Evolutionary conservation across 2,329 filamentous ascomycete species (phyloP), one percentile per base, ranked within the genome.

Genomic region (Talaromyces funiculosus): DNA sequence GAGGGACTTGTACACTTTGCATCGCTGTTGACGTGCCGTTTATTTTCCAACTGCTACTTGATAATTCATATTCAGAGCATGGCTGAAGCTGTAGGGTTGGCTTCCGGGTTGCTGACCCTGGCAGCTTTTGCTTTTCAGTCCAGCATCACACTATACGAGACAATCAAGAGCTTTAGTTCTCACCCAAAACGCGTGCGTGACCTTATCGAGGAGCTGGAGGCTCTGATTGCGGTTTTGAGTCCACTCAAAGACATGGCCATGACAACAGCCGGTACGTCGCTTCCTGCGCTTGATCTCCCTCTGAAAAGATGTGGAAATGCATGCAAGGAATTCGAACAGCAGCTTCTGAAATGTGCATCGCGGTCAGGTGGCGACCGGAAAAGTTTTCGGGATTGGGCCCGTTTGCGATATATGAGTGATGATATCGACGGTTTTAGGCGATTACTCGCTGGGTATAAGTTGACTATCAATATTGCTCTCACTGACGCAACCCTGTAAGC

Each of bases 361-460:
- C 72, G 67, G 47, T 79, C 76, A 37, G 67, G 64, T 22, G 68
- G 63, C 33, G 66, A 63, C 61, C 68, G 72, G 57, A 69, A 71
- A 22, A 80, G 75, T 65, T 79, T 80, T 65, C 73, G 75, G 49
- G 78, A 79, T 64, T 80, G 75, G 78, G 74, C 76, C 4, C 77
- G 70, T 65, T 64, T 80, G 49, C 73, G 63, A 61, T 80, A 79
- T 56, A 77, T 79, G 71, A 76, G 74, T 29, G 72, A 78, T 45
- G 70, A 78, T 62, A 75, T 80, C 47, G 72, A 75, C 62, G 72
- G 70, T 54, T 80, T 80, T 59, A 71, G 69, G 40, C 65, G 71
- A 22, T 63, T 76, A 40, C 63, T 81, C 33, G 71, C 76, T 42
- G 71, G 72, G 43, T 80, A 80, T 61, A 79, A 77, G 62, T 66